These are phyloP conservation scores for Heracleum sosnowskyi DNA, from an alignment of 129 eudicot genomes.

Conservation along the genomic window DNA sequence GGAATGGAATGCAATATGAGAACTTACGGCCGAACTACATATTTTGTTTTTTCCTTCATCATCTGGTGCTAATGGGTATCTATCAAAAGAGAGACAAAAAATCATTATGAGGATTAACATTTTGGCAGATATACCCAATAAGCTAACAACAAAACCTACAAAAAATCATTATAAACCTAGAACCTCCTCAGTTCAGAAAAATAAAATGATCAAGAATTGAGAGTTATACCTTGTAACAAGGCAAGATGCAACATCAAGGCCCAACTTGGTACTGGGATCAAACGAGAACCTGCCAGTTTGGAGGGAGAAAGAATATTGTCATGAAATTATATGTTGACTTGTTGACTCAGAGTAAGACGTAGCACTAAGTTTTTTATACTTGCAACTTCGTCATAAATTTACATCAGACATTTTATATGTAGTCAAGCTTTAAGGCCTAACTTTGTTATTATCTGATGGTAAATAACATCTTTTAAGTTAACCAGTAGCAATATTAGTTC, in stretches of 20 bases:
- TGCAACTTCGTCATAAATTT: neutral
- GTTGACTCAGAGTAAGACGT: neutral
- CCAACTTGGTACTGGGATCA: constrained; percentile 78
- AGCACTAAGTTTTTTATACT: neutral
- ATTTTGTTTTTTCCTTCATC: constrained; percentile 85
- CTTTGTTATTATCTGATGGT: neutral
- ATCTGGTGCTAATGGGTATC: constrained; percentile 80
- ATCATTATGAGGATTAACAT: neutral
- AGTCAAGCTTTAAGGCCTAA: neutral
- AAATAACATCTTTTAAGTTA: neutral
- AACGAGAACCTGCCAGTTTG: constrained; percentile 63
- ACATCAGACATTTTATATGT: no score
- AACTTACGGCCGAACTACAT: constrained; percentile 91
- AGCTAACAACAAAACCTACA: constrained; percentile 51
- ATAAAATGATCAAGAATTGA: constrained; percentile 9
- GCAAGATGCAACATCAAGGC: constrained; percentile 95
- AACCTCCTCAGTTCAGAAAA: neutral
- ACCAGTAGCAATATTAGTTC: neutral
- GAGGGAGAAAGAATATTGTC: constrained; percentile 10
- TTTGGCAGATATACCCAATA: constrained; percentile 36
- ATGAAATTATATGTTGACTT: neutral
- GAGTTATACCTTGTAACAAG: constrained; percentile 67
- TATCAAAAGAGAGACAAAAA: constrained; percentile 19
- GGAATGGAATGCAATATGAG: neutral
- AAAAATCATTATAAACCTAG: constrained; percentile 3